Percentiles rank a stretch among this genome's conserved stretches.
These are phyloP conservation scores for Penicillium goetzii DNA, from an alignment of 495 filamentous ascomycete genomes.

Conservation along the genomic window DNA sequence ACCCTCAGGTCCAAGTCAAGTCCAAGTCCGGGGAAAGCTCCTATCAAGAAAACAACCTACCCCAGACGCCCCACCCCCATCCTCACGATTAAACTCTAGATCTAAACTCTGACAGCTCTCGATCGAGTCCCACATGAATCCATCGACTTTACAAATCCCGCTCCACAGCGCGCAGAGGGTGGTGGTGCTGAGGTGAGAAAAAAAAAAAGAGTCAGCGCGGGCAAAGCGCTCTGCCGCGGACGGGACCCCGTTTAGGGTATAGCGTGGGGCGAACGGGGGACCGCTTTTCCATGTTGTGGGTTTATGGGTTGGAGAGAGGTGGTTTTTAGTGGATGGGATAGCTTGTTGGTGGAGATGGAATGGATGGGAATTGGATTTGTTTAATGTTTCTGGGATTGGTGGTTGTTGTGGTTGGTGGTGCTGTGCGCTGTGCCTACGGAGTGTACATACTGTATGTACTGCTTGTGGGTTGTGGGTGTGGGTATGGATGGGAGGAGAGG, in stretches of 20 bases:
- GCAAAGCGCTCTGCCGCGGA: constrained; percentile 31
- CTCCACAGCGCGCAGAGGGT: constrained; percentile 23
- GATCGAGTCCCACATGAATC: constrained; percentile 7
- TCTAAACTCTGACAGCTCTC: background rate
- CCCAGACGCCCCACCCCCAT: background rate
- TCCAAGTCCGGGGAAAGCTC: background rate
- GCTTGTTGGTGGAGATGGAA: background rate
- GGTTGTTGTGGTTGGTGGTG: background rate
- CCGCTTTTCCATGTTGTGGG: constrained; percentile 13
- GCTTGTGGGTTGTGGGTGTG: background rate
- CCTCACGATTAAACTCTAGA: background rate
- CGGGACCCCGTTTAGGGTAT: background rate
- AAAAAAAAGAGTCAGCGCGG: background rate
- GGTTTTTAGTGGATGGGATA: background rate
- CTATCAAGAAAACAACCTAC: background rate
- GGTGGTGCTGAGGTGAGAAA: background rate
- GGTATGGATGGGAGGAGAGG: background rate
- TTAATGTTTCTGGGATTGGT: background rate
- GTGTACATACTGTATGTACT: background rate
- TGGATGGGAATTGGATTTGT: background rate
- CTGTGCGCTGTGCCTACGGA: too few species aligned
- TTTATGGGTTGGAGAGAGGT: background rate
- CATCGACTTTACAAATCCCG: constrained; percentile 20
- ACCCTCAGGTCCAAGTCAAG: background rate
- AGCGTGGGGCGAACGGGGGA: constrained; percentile 16